These are phyloP conservation scores for Leccinum huronense DNA, from an alignment of 1,284 basidiomycete genomes.

Conservation along the genomic window DNA sequence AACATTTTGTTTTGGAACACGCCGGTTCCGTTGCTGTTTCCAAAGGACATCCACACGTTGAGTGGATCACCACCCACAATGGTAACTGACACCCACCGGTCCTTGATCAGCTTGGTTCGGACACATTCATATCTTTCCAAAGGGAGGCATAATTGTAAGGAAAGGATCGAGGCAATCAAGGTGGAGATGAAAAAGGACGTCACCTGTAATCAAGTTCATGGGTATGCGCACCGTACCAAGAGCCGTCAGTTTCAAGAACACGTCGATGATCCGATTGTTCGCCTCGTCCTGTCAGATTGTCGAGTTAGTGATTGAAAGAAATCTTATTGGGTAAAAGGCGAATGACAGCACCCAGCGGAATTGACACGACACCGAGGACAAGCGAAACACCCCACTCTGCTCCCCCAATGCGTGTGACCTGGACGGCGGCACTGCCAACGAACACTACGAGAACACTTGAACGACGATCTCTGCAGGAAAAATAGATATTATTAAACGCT, in stretches of 20 bases:
- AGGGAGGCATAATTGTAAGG: constrained; percentile 79
- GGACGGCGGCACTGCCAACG: constrained; percentile 89
- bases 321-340: constrained; percentile 74
- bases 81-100: constrained; percentile 48
- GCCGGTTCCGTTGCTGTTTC: constrained; percentile 67
- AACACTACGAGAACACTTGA: constrained; percentile 86
- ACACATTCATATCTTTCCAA: constrained; percentile 97
- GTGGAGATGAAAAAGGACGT: constrained; percentile 72
- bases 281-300: constrained; percentile 76
- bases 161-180: constrained; percentile 95
- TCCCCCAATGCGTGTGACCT: constrained; percentile 77
- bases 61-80: constrained; percentile 12
- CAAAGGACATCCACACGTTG: constrained; percentile 11
- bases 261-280: constrained; percentile 99
- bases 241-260: constrained; percentile 95
- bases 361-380: constrained; percentile 80
- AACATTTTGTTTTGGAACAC: constrained; percentile 69
- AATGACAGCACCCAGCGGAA: constrained; percentile 85
- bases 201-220: constrained; percentile 93
- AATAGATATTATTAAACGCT: not conserved
- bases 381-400: constrained; percentile 94
- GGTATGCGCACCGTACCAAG: constrained; percentile 97
- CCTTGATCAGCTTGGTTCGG: constrained; percentile 90
- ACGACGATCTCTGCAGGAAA: constrained; percentile 69
- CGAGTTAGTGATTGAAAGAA: constrained; percentile 3